phyloP scores from a whole-genome alignment of 176 grass and related monocot species.

The Chrysopogon serrulatus region DNA sequence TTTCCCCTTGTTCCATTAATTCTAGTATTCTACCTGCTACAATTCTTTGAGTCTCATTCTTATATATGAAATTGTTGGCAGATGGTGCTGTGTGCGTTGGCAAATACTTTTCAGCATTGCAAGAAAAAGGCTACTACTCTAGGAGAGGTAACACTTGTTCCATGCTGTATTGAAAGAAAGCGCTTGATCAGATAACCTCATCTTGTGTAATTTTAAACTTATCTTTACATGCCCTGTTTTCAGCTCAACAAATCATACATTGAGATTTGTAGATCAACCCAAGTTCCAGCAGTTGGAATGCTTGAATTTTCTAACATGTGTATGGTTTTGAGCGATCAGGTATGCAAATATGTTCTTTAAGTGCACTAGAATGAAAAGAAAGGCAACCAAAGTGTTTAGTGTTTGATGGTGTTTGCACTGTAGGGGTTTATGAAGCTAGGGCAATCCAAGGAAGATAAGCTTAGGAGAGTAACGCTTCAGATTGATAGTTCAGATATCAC shows the following conservation, averaged over 20 bases:
- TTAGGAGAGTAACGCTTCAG: conserved; percentile 64
- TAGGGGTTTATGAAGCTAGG: conserved; percentile 81
- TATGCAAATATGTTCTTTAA: conserved; percentile 18
- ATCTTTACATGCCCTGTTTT: conserved; percentile 2
- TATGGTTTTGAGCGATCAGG: conserved; percentile 83
- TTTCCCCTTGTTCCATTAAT: background rate
- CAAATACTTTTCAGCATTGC: conserved; percentile 53
- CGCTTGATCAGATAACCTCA: background rate
- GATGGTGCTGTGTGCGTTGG: conserved; percentile 67
- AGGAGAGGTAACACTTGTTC: conserved; percentile 54
- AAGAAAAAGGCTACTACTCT: conserved; percentile 63
- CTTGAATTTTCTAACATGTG: conserved; percentile 91
- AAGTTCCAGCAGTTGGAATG: conserved; percentile 68
- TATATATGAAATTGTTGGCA: conserved; percentile 27
- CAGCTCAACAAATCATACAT: conserved; percentile 87
- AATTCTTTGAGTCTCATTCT: conserved; percentile 11
- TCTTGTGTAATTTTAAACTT: conserved; percentile 15
- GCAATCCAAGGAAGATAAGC: conserved; percentile 72
- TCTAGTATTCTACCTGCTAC: background rate
- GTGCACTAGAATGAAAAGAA: conserved; percentile 18
- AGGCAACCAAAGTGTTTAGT: background rate
- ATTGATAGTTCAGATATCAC: conserved; percentile 82
- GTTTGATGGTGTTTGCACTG: conserved; percentile 23
- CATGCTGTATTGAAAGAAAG: background rate
- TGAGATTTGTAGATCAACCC: conserved; percentile 84